Evolutionary conservation across 2,329 filamentous ascomycete genomes (phyloP).

Genomic region (Aspergillus tanneri): DNA sequence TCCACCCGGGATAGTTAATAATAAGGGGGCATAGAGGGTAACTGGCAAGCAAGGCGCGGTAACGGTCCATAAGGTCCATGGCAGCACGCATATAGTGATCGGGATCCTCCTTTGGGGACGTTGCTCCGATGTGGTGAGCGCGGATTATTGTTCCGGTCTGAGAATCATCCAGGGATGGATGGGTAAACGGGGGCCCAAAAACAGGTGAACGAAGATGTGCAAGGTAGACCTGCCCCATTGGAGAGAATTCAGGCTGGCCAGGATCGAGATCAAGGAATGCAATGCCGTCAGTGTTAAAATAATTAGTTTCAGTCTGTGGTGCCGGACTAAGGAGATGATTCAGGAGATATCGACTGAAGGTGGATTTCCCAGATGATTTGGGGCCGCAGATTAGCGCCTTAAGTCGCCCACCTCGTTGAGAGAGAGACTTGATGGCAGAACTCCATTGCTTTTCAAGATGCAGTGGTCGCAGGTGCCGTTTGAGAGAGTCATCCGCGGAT

Average conservation of each 20-base stretch:
- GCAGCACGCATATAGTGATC: constrained; percentile 56
- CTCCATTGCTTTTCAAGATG: constrained; percentile 48
- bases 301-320: constrained; percentile 31
- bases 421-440: constrained; percentile 45
- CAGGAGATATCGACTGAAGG: constrained; percentile 55
- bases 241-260: constrained; percentile 58
- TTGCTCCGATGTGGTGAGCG: constrained; percentile 55
- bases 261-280: constrained; percentile 61
- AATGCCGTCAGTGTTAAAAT: constrained; percentile 41
- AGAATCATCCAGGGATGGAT: constrained; percentile 43
- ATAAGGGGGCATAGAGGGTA: constrained; percentile 52
- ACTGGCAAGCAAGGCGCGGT: constrained; percentile 42
- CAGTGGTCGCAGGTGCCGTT: constrained; percentile 43
- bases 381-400: constrained; percentile 54
- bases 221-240: constrained; percentile 60
- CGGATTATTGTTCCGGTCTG: constrained; percentile 44
- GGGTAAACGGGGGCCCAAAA: constrained; percentile 58
- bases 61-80: constrained; percentile 53
- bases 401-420: constrained; percentile 39
- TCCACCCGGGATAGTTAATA: constrained; percentile 58
- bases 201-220: constrained; percentile 51
- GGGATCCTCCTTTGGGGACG: constrained; percentile 56
- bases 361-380: constrained; percentile 60
- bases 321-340: constrained; percentile 54
- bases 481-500: constrained; percentile 43